Evolutionary conservation across 73 alveolate species (phyloP).

Genomic region (Uronychia setigera): DNA sequence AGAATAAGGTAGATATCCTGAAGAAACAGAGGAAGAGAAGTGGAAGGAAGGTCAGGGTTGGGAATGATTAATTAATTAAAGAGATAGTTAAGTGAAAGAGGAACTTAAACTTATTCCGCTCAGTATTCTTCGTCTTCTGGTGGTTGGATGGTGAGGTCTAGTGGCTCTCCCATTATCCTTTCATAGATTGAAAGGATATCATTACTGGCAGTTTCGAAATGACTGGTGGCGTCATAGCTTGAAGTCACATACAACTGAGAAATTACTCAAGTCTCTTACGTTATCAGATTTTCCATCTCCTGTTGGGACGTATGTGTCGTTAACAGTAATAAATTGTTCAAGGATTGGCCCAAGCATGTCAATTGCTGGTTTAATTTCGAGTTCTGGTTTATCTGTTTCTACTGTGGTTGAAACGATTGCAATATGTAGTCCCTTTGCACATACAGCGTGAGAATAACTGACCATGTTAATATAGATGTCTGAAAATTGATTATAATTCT

Average conservation of each 20-base stretch:
- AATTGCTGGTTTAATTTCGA: constrained; percentile 69
- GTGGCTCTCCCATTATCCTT: constrained; percentile 67
- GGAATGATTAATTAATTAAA: neutral
- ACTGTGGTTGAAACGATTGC: constrained; percentile 76
- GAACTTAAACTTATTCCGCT: neutral
- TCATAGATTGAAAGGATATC: constrained; percentile 51
- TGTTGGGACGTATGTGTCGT: constrained; percentile 68
- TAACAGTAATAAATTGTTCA: constrained; percentile 63
- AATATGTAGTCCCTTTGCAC: constrained; percentile 72
- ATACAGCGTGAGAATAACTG: constrained; percentile 71
- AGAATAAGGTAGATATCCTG: neutral
- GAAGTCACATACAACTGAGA: constrained; percentile 37
- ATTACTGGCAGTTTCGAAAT: constrained; percentile 60
- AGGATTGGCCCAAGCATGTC: constrained; percentile 70
- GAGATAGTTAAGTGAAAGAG: neutral
- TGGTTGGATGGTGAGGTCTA: constrained; percentile 55
- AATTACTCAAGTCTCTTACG: constrained; percentile 10
- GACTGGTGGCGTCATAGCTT: constrained; percentile 59
- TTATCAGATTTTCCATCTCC: constrained; percentile 62
- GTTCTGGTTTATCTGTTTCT: constrained; percentile 75
- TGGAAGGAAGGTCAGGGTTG: neutral
- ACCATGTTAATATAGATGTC: constrained; percentile 81
- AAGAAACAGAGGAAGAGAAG: neutral
- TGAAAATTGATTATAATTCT: neutral
- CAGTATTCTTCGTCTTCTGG: constrained; percentile 62